Evolutionary conservation across 1,284 basidiomycete species (phyloP), one percentile per base, ranked within the genome.

Genomic region (Ustilago crameri): DNA sequence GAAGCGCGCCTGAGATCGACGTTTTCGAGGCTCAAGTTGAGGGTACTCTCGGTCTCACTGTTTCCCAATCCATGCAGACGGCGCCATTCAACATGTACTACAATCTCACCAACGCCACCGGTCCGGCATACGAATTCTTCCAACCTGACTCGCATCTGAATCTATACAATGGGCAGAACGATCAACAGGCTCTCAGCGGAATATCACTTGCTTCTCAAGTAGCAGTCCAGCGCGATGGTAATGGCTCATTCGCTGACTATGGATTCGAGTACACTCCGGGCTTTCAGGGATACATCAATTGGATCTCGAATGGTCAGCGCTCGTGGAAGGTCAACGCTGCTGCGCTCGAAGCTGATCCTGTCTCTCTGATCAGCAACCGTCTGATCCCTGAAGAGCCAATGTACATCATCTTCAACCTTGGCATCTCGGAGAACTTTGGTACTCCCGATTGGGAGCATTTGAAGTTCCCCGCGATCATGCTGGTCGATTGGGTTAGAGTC

Each of bases 31-130:
- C 87, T 0, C 88, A 89, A 78, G 64, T 77, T n/a, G 59, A 65
- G 42, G 46, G 51, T 10, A 59, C 32, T 5, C 56, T 62, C n/a
- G 72, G 82, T 30, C 70, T 76, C 41, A 90, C 90, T 72, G 90
- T 90, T 2, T 93, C 92, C 1, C 92, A 93, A 83, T 91, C 89
- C 66, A 87, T 87, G 75, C 92, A 94, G 84, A 84, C 87, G 27
- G 92, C 92, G 7, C 88, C 88, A 0, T 88, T 88, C 83, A 87
- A 89, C 76, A 80, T 80, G 41, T 76, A 56, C 18, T 83, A 85
- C 63, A 67, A 79, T 46, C 20, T 80, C 30, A 74, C 54, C 52
- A 76, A 73, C 64, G 54, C 68, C 41, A 69, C 74, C 30, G 66
- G 71, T 8, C 76, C 67, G 9, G 75, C 74, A 2, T 81, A 77